Base-by-base conservation (phyloP, 208 protist genomes). In the Leishmania martiniquensis region DNA sequence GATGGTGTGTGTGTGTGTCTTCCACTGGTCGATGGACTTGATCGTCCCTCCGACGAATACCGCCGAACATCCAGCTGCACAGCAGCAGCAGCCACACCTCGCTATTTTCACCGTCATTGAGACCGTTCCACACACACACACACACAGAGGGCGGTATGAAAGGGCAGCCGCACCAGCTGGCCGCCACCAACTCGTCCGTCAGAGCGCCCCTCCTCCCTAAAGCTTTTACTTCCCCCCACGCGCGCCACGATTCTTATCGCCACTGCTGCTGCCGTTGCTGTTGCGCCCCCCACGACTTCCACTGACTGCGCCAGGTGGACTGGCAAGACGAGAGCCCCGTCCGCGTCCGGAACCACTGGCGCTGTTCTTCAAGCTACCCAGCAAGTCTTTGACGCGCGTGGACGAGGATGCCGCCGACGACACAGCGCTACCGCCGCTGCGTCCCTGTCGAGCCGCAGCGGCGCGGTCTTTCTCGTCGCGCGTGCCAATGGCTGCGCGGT, bases 311-410 rank as follows among this genome's bases (percentile, higher is more conserved):
- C 69, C 80, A 29, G 70, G 25, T 32, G 81, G 80, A 49, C 76
- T 75, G 49, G 74, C 76, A 59, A 75, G 70, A 74, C 77, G 69
- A 65, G 80, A 39, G 22, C 77, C 76, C 34, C 80, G 77, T 13
- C 66, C 72, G 20, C 72, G 54, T 12, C 57, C 25, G 22, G 72
- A 70, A 42, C 65, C 74, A 75, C 77, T 72, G 63, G 49, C 52
- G 69, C 54, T 66, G 65, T 77, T 57, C 51, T 82, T 86, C 69
- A 86, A 60, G 29, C 54, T 57, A 39, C 68, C 65, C 12, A 86
- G 78, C 72, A 83, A 65, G 29, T 70, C 69, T 5, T 85, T 84
- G 47, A 82, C 76, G 37, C 79, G 74, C 57, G 66, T 72, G 45
- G 76, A 37, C 4, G 80, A 49, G 15, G 80, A 76, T 37, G 63